Evolutionary conservation across 2,329 filamentous ascomycete species (phyloP), one percentile per base, ranked within the genome.

Genomic region (Stylonectria norvegica): DNA sequence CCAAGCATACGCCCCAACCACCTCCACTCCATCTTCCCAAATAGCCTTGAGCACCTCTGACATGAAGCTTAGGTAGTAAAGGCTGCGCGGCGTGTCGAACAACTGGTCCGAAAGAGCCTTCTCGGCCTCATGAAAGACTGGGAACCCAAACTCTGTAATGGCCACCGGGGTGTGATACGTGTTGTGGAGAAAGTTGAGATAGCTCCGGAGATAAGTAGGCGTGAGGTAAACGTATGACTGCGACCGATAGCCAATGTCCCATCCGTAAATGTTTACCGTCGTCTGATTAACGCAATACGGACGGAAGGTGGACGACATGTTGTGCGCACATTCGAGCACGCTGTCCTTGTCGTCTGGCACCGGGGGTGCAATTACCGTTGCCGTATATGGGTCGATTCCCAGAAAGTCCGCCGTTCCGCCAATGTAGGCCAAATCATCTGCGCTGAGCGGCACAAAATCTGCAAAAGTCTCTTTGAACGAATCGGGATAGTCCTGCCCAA

Each of bases 111-210:
- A 44, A 2, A 75, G 56, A 1, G 43, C 64, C 31, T 70, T 67
- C 0, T 62, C 51, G 4, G 61, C 61, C 50, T 78, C 76, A 7
- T 52, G 67, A 34, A 69, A 75, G 0, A 77, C 68, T 4, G 76
- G 73, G 52, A 78, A 81, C 0, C 78, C 78, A 46, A 80, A 80
- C 52, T 82, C 78, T 5, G 70, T 68, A 5, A 80, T 60, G 16
- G 65, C 62, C 6, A 76, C 62, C 0, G 73, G 72, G 0, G 59
- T 55, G 20, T 61, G 68, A 65, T 73, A 83, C 0, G 73, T 80
- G 57, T 80, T 80, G 66, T 72, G 78, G 2, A 83, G 60, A 51
- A 81, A 82, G 48, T 66, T 71, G 4, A 79, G 64, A 46, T 76
- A 73, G 38, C 65, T 67, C 37, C 75, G 69, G n/a, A 83, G 67